phyloP scores from a whole-genome alignment of 73 alveolate species.

The Chromera velia region DNA sequence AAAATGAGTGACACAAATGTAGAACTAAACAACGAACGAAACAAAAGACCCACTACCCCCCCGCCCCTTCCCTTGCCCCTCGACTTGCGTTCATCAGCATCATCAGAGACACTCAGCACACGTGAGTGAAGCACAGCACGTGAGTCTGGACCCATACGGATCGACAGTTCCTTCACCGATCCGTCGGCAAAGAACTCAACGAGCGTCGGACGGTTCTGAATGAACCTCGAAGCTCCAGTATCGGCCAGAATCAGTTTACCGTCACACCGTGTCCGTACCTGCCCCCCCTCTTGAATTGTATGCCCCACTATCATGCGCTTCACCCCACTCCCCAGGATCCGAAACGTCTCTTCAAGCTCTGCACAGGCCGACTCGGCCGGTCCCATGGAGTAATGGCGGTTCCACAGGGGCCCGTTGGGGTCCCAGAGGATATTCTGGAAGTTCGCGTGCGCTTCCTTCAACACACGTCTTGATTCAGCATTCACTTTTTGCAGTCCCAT shows the following conservation, averaged over 20 bases:
- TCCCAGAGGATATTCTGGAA: background rate
- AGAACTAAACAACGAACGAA: too few relatives aligned
- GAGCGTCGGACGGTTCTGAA: background rate
- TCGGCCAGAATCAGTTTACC: background rate
- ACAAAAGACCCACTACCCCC: too few relatives aligned
- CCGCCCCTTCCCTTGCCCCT: too few relatives aligned
- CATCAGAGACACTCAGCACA: too few relatives aligned
- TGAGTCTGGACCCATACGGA: too few relatives aligned
- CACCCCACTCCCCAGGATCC: background rate
- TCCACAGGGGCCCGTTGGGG: background rate
- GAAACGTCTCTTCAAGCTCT: background rate
- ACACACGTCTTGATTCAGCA: background rate
- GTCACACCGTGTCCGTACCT: background rate
- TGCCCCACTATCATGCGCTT: background rate
- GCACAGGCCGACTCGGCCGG: background rate
- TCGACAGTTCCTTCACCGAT: too few relatives aligned
- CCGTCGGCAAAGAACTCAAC: too few relatives aligned
- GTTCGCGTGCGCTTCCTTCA: background rate
- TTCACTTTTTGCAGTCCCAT: background rate
- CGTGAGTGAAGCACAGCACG: too few relatives aligned
- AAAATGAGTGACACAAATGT: too few relatives aligned
- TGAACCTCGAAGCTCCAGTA: background rate
- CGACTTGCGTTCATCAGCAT: too few relatives aligned
- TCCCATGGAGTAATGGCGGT: background rate
- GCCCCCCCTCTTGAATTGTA: background rate